Evolutionary conservation across 1,284 basidiomycete genomes (phyloP).

Genomic region (Neonothopanus nambi): DNA sequence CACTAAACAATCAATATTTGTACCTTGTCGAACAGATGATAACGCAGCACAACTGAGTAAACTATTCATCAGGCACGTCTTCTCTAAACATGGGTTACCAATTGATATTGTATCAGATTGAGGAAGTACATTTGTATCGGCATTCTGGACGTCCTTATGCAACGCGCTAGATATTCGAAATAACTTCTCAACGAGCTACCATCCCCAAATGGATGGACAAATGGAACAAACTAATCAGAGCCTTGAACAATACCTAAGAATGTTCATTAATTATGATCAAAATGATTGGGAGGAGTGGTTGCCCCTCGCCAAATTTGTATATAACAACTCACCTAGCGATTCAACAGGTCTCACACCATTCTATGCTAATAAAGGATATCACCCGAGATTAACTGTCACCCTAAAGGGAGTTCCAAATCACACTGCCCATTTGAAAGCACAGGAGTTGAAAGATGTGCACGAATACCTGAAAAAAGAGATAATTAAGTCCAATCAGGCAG

Average conservation of each 20-base stretch:
- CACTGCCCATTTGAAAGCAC: not conserved
- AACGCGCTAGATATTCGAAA: no score
- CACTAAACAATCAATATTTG: conserved; percentile 17
- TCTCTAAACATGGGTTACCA: conserved; percentile 13
- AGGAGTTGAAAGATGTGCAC: no score
- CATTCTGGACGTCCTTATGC: no score
- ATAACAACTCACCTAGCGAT: conserved; percentile 6
- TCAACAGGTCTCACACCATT: conserved; percentile 9
- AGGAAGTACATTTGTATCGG: no score
- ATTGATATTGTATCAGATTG: no score
- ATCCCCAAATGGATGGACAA: no score
- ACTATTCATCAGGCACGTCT: conserved; percentile 9
- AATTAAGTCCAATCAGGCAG: not conserved
- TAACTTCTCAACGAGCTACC: no score
- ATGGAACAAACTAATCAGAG: no score
- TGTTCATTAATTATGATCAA: conserved; percentile 11
- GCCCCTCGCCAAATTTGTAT: conserved; percentile 5
- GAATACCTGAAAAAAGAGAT: not conserved
- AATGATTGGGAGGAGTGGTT: conserved; percentile 6
- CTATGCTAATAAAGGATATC: conserved; percentile 6
- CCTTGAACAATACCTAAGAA: no score
- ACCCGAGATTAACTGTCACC: not conserved
- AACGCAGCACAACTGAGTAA: not conserved
- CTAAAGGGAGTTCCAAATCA: not conserved
- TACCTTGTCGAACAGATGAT: conserved; percentile 12